Evolutionary conservation across 129 eudicot genomes (phyloP), one percentile per base, ranked within the genome.

Genomic region (Smallanthus sonchifolius): DNA sequence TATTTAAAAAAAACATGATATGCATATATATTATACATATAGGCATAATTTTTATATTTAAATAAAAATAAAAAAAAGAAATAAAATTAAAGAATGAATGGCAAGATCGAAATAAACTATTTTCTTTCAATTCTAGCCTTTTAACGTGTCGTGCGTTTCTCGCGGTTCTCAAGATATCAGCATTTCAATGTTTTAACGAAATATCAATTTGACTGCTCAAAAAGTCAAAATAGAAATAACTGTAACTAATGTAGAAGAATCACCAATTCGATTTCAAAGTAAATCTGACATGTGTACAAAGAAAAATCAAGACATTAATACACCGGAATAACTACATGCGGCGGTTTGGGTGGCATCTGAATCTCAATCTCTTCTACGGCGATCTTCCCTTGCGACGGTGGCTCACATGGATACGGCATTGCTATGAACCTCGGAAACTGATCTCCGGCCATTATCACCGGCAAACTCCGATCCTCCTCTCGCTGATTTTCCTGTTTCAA

Each of bases 401-500:
- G 94, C 66, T 84, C 81, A 65, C 91, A 80, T n/a, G n/a, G n/a
- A n/a, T n/a, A n/a, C 59, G 98, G 98, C 91, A 93, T 52, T 51
- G 98, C 98, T 60, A 94, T 94, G 72, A 94, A 94, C 81, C 80
- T 90, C 4, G 96, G 87, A 42, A 86, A 75, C 15, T 80, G 75
- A 68, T 94, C 97, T 59, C 98, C 98, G 0, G 98, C 90, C 96
- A 93, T 90, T 75, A 93, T 75, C 15, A 88, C 97, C 73, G 95
- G 91, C 82, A 87, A 65, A 80, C 94, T 86, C 48, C 83, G 51
- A 4, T 69, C 83, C 48, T 67, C 61, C 4, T 80, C 74, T 44
- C 69, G 75, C 79, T 88, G 80, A 8, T 57, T 54, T 51, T 72
- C 76, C 96, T 87, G 85, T 64, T 68, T 57, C 88, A 75, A 28